Evolutionary conservation across 108 stramenopile genomes (phyloP).

Genomic region (Pseudonitzschia multiseries): DNA sequence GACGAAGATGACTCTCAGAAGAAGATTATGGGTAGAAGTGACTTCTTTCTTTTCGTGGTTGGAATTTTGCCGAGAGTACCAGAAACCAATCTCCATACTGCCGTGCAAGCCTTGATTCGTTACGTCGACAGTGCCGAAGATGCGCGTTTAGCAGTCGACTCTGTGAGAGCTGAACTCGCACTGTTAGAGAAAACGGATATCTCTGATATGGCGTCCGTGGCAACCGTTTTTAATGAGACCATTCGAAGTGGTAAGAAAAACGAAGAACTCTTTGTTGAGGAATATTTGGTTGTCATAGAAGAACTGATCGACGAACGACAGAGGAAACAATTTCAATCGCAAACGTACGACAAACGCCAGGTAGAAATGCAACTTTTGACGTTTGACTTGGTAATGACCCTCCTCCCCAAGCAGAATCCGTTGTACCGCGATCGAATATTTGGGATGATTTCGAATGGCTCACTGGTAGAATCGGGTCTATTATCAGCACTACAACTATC

Average conservation of each 20-base stretch:
- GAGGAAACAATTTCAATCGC: slow-evolving; percentile 1
- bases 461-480: not conserved
- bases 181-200: slow-evolving; percentile 17
- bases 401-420: slow-evolving; percentile 2
- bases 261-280: slow-evolving; percentile 11
- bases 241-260: not conserved
- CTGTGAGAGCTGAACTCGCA: slow-evolving; percentile 6
- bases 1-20: not conserved
- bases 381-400: slow-evolving; percentile 10
- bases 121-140: slow-evolving; percentile 9
- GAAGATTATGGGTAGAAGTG: not conserved
- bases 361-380: not conserved
- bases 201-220: slow-evolving; percentile 14
- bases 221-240: not conserved
- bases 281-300: slow-evolving; percentile 12
- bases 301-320: slow-evolving; percentile 1
- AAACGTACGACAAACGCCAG: not conserved
- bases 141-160: slow-evolving; percentile 9
- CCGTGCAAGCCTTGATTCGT: slow-evolving; percentile 1
- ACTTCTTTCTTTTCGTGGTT: slow-evolving; percentile 5
- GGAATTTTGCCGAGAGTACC: slow-evolving; percentile 15
- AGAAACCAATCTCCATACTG: slow-evolving; percentile 17
- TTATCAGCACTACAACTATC: not conserved
- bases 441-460: slow-evolving; percentile 4
- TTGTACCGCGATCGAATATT: slow-evolving; percentile 1